These are phyloP conservation scores for Fusarium poae DNA, from an alignment of 2,329 filamentous ascomycete genomes.

Conservation along the genomic window DNA sequence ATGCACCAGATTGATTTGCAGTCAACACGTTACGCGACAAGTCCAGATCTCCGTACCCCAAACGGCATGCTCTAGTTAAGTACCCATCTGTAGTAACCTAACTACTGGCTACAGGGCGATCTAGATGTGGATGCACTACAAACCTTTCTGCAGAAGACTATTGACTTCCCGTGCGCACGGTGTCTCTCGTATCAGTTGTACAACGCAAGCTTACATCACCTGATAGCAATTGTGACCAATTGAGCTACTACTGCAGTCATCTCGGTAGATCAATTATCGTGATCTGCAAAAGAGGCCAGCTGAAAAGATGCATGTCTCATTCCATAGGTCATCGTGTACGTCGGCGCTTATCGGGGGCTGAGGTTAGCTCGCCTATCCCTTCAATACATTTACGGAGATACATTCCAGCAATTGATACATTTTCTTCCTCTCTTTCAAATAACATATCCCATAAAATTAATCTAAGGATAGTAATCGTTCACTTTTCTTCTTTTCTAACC, in stretches of 20 bases:
- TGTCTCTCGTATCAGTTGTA: not conserved
- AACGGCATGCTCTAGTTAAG: not conserved
- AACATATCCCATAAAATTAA: not conserved
- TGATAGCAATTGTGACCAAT: not conserved
- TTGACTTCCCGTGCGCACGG: not conserved
- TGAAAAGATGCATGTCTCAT: not conserved
- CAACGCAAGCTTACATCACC: not conserved
- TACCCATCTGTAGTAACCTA: not conserved
- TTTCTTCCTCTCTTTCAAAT: not conserved
- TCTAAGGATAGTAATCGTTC: not conserved
- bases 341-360: not conserved
- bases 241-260: not conserved
- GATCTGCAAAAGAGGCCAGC: not conserved
- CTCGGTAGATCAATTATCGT: not conserved
- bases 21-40: not conserved
- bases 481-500: not conserved
- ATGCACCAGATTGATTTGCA: accelerated
- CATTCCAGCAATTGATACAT: not conserved
- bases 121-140: not conserved
- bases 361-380: not conserved
- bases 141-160: accelerated
- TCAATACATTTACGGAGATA: not conserved
- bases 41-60: not conserved
- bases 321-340: not conserved
- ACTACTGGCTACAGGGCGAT: not conserved